A percentile compares a stretch with the other conserved stretches of the same genome.
Conservation (phyloP, 139 green algal genomes). For the Chlamydomonas eustigma region DNA sequence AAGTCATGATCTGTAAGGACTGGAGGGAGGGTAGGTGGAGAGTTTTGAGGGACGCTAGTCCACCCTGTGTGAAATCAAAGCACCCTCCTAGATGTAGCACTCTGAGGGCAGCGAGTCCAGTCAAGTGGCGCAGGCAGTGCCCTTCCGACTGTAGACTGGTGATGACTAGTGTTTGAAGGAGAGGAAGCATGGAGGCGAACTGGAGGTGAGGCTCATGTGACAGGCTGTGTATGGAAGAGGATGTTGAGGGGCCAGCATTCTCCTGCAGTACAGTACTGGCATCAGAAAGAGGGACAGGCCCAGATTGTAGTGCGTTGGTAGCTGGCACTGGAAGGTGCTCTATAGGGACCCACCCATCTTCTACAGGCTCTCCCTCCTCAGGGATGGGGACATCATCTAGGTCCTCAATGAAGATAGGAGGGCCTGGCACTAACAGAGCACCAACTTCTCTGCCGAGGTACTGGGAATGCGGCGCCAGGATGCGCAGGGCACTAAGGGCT, state of each 20-base stretch:
- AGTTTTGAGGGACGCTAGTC: not conserved
- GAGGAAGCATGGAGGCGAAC: not conserved
- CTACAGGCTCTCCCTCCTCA: not conserved
- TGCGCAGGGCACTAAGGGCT: not conserved
- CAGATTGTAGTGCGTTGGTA: not conserved
- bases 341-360: slow-evolving; percentile 2
- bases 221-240: not conserved
- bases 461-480: not conserved
- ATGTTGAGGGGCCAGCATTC: not conserved
- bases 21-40: not conserved
- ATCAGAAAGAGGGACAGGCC: no score
- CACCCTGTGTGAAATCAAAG: not conserved
- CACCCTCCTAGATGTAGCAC: not conserved
- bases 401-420: not conserved
- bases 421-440: not conserved
- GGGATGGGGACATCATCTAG: not conserved
- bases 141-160: not conserved
- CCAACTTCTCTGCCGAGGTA: not conserved
- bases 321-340: not conserved
- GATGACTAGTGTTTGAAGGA: not conserved
- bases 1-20: slow-evolving; percentile 6
- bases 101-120: not conserved
- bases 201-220: slow-evolving; percentile 7
- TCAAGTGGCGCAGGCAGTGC: slow-evolving; percentile 3
- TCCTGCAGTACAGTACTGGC: not conserved